Evolutionary conservation across 441 rosid genomes (phyloP), one percentile per base, ranked within the genome.

Genomic region (Adansonia grandidieri): DNA sequence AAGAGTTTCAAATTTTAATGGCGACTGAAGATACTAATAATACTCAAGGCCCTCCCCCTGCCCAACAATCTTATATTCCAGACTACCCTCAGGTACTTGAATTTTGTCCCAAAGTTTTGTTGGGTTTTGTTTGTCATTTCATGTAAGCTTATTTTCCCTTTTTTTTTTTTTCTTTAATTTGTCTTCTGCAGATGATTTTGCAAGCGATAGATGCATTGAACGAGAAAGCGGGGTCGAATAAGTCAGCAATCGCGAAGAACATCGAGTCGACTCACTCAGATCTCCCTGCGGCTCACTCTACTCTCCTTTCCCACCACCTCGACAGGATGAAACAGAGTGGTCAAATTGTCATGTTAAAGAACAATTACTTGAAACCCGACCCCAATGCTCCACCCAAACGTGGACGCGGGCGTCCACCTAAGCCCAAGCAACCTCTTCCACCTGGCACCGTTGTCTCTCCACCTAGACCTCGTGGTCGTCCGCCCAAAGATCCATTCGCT

Each of bases 391-490:
- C 94, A 1, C 92, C 94, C 8, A 91, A 86, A 80, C 84, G 97
- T 11, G 95, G 96, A 17, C 96, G 97, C 5, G 95, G 98, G 61
- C 95, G 97, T 44, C 95, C 95, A 4, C 93, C 93, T 0, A 92
- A 91, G 78, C 84, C 93, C 0, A 90, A 87, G 81, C 78, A 9
- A 0, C 83, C 83, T 0, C 1, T 82, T 0, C 86, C 88, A 0
- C 63, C 87, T 0, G 93, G 82, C 2, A 9, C 84, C 0, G 85
- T 80, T 0, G 40, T 61, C 5, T 54, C 88, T 0, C 77, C 91
- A 0, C 88, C 93, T 0, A 86, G 91, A 37, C 91, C 93, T 2
- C 89, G 93, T 0, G 95, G 96, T 57, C 90, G 97, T 57, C 96
- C 95, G 1, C 95, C 95, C 0, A 90, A 79, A 68, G 95, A 88